These are phyloP conservation scores for Endocalyx cinctus DNA, from an alignment of 2,329 filamentous ascomycete genomes.

Conservation along the genomic window DNA sequence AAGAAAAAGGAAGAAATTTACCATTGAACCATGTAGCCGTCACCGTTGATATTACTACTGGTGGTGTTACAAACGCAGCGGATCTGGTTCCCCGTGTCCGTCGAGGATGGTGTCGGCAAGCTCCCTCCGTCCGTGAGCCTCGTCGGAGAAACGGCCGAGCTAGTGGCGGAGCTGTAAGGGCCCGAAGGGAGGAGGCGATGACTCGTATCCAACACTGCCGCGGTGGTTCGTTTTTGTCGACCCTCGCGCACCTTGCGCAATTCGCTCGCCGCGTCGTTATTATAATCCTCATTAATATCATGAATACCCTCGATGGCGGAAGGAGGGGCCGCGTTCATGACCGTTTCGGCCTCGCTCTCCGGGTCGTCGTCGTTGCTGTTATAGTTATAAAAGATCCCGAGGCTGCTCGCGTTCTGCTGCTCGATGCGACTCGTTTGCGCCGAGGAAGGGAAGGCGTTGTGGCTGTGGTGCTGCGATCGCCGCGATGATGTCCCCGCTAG, in stretches of 20 bases:
- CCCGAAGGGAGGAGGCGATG: slow-evolving; percentile 31
- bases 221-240: slow-evolving; percentile 43
- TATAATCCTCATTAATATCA: too few species aligned
- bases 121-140: slow-evolving; percentile 47
- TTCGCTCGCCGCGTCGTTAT: slow-evolving; percentile 59
- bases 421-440: slow-evolving; percentile 46
- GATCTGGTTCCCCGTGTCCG: slow-evolving; percentile 39
- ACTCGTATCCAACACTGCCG: slow-evolving; percentile 25
- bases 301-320: slow-evolving; percentile 35
- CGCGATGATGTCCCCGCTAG: too few species aligned
- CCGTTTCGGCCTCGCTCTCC: slow-evolving; percentile 58
- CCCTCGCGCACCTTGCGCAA: slow-evolving; percentile 54
- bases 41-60: slow-evolving; percentile 32
- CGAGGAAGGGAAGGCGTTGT: slow-evolving; percentile 41
- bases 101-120: slow-evolving; percentile 40
- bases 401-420: slow-evolving; percentile 40
- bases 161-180: slow-evolving; percentile 17
- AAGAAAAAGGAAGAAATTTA: too few species aligned
- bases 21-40: slow-evolving; percentile 61
- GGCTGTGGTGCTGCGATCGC: too few species aligned
- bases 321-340: slow-evolving; percentile 44
- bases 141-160: slow-evolving; percentile 43
- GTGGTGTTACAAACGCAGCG: slow-evolving; percentile 52
- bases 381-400: slow-evolving; percentile 31
- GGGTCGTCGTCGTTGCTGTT: slow-evolving; percentile 31